Evolutionary conservation across 2,329 filamentous ascomycete species (phyloP).

Genomic region (Fonsecaea monophora): DNA sequence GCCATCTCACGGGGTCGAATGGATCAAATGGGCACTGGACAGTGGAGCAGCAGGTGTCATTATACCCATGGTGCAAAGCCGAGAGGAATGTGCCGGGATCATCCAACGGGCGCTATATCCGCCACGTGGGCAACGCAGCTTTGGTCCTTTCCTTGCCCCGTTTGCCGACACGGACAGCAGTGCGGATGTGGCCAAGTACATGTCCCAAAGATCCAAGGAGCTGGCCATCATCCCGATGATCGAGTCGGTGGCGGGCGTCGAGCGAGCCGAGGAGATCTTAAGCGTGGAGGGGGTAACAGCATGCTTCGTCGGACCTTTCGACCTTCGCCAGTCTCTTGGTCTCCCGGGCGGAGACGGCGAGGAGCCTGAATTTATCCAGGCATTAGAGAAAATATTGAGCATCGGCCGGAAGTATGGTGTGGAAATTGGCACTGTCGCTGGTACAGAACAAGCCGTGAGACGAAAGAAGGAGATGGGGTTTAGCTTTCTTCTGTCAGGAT

Average conservation of each 20-base stretch:
- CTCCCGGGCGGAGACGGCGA: constrained; percentile 15
- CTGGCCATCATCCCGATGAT: constrained; percentile 24
- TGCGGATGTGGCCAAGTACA: constrained; percentile 14
- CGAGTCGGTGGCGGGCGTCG: constrained; percentile 19
- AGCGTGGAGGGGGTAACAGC: constrained; percentile 17
- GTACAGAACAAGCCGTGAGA: constrained; percentile 11
- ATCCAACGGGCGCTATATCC: constrained; percentile 63
- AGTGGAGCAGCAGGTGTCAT: constrained; percentile 65
- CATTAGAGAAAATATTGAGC: constrained; percentile 11
- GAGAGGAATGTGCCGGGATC: constrained; percentile 58
- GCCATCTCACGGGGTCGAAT: constrained; percentile 65
- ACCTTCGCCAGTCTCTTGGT: constrained; percentile 23
- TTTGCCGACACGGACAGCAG: constrained; percentile 6
- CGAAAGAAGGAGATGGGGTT: constrained; percentile 16
- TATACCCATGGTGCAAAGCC: constrained; percentile 60
- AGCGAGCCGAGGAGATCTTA: constrained; percentile 21
- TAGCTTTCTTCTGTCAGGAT: constrained; percentile 1
- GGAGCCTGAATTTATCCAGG: constrained; percentile 4
- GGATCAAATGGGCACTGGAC: constrained; percentile 67
- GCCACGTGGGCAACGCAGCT: constrained; percentile 59
- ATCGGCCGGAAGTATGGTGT: constrained; percentile 2
- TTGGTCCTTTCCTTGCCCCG: constrained; percentile 47
- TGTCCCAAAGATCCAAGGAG: neutral
- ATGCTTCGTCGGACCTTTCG: constrained; percentile 21
- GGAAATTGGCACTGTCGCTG: neutral